phyloP scores from a whole-genome alignment of 768 basidiomycete genomes.

The Pulveroboletus sp. region DNA sequence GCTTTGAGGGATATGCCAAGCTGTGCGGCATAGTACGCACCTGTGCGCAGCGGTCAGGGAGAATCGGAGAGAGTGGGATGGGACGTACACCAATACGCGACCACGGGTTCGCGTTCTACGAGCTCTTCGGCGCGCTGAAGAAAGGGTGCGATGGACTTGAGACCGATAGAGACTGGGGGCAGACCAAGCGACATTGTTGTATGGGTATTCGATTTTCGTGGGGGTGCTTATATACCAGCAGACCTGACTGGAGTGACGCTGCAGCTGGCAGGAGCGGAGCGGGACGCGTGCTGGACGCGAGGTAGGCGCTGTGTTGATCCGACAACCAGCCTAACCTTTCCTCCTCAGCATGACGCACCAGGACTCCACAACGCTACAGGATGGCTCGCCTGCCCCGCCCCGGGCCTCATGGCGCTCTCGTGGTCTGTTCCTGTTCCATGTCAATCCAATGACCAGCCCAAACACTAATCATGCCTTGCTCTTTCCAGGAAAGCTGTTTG shows the following conservation, averaged over 20 bases:
- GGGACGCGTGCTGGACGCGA: conserved; percentile 5
- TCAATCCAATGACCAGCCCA: background rate
- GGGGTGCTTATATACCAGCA: background rate
- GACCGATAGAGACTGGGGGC: conserved; percentile 53
- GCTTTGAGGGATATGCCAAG: conserved; percentile 73
- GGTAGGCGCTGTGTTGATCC: conserved; percentile 1
- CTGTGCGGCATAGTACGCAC: conserved; percentile 89
- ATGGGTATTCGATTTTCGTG: background rate
- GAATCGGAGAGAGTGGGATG: background rate
- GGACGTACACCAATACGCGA: conserved; percentile 92
- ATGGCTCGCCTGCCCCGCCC: conserved; percentile 4
- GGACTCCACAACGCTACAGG: conserved; percentile 9
- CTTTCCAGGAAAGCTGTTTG: conserved; percentile 5
- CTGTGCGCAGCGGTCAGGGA: conserved; percentile 34
- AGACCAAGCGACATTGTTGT: conserved; percentile 43
- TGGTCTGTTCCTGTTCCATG: background rate
- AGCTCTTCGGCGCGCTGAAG: conserved; percentile 91
- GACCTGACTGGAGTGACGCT: background rate
- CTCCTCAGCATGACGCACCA: background rate
- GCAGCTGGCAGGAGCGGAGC: conserved; percentile 2
- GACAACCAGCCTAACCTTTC: background rate
- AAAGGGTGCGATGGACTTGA: conserved; percentile 71
- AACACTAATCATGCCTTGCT: background rate
- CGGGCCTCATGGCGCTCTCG: background rate
- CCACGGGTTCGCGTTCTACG: conserved; percentile 71